Conservation (phyloP, 345 rosid genomes). For the Hypericum androsaemum region DNA sequence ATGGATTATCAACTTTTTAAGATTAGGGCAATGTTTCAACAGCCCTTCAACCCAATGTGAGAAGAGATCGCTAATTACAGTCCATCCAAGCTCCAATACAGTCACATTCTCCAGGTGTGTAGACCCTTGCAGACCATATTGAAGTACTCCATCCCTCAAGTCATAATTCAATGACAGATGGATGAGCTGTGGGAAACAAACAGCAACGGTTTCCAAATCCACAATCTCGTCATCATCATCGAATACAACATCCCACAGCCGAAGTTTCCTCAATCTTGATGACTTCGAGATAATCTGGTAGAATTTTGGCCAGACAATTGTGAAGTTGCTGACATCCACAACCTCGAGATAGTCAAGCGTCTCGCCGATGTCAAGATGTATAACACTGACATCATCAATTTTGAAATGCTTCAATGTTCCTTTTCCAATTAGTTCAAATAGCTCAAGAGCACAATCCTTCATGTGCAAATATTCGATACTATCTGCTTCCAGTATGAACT, state of each 20-base stretch:
- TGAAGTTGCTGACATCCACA: conserved; percentile 63
- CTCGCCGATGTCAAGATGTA: conserved; percentile 67
- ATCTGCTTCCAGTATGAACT: conserved; percentile 78
- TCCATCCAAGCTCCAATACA: conserved; percentile 74
- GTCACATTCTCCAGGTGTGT: conserved; percentile 44
- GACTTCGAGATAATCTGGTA: conserved; percentile 68
- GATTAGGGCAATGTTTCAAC: conserved; percentile 56
- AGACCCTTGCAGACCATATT: conserved; percentile 51
- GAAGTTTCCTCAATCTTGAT: conserved; percentile 56
- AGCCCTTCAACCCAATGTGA: conserved; percentile 55
- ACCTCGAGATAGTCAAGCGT: conserved; percentile 53
- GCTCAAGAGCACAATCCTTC: conserved; percentile 60
- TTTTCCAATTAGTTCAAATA: conserved; percentile 69
- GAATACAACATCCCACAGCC: conserved; percentile 75
- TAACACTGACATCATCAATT: conserved; percentile 58
- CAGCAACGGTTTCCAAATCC: conserved; percentile 63
- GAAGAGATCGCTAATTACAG: conserved; percentile 46
- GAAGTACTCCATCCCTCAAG: conserved; percentile 46
- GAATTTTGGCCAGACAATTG: conserved; percentile 66
- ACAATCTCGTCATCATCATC: conserved; percentile 37
- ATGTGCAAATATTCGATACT: conserved; percentile 62
- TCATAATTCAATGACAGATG: conserved; percentile 67
- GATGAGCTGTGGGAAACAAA: conserved; percentile 51
- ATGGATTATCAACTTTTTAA: conserved; percentile 51
- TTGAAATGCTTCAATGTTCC: conserved; percentile 66